Evolutionary conservation across 768 basidiomycete genomes (phyloP), one percentile per base, ranked within the genome.

Genomic region (Tulasnella calospora): DNA sequence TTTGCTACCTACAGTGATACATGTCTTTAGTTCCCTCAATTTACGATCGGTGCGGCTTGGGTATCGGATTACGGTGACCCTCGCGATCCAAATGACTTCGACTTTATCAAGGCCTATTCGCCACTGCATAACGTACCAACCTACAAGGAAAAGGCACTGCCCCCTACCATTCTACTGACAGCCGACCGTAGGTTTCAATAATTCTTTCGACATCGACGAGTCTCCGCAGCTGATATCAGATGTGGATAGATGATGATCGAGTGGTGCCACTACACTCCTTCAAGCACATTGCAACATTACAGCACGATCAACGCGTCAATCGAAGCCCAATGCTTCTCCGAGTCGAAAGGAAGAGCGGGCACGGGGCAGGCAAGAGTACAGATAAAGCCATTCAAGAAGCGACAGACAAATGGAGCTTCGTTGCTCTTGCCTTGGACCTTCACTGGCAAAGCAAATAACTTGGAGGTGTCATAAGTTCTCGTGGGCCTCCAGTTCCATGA

Each of bases 241-340:
- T 30, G n/a, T n/a, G n/a, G 40, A 17, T 81, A 93, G 92, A 93
- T 80, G 94, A 94, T 81, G 92, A 94, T 81, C 91, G 94, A 41
- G 94, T 95, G 23, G 93, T 94, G 6, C 92, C 93, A 0, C 85
- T 93, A 82, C 94, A 94, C 84, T 92, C 93, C 12, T 94, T 92
- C 88, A 95, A 95, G 84, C 87, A 90, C 73, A 90, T 91, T 0
- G 94, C 94, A 21, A 89, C 90, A n/a, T 85, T 94, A 51, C 94
- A 95, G 82, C 84, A 94, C 82, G 85, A 84, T 1, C 84, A 89
- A 0, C 87, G 92, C 0, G 81, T 89, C 71, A 95, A 94, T 83
- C 88, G 89, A 0, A 84, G 93, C 81, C 94, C 94, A 8, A 85
- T 95, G 19, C 86, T 95, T 27, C 85, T 94, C 73, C 89, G 93